Base-by-base conservation (phyloP, 208 protist genomes). In the Strigomonas culicis region DNA sequence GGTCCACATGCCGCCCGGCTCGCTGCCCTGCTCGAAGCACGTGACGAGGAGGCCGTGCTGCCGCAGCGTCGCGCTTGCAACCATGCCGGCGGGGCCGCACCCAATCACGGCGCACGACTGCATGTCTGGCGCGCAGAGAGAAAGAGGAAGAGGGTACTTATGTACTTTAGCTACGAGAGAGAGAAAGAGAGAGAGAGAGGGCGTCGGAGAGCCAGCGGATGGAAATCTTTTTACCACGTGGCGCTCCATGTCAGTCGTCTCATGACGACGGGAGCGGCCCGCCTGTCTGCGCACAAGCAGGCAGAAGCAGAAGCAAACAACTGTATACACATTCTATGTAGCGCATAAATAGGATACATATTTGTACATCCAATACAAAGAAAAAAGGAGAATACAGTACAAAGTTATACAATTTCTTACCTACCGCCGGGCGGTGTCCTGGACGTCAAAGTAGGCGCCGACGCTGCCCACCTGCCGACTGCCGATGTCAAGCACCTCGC, bases 51-150 rank as follows among this genome's bases (percentile, higher is more conserved):
- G 56, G 13, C 90, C 90, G 58, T 76, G 77, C 58, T 89, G 86
- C 0, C 87, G 82, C 34, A 96, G 75, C 22, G 63, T 53, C 8
- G 79, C 75, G 30, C 58, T 75, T n/a, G 90, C 87, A 15, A 64
- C 84, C 64, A 96, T 96, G 36, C 90, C 90, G 15, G 90, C 87
- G 1, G 90, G 79, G 4, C 90, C 90, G 66, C 90, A 93, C 1
- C 90, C 90, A 66, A 96, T 91, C 51, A 96, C 87, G 3, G 87
- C 86, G 52, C 86, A 92, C 6, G 90, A 90, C 32, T 82, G 82
- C 90, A 96, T 96, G 13, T 19, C 19, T 0, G 43, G 11, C 60
- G 32, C 24, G 6, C 2, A 15, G 13, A 10, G 32, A 17, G 10
- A 36, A 60, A 24, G 17, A 46, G 56, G 32, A 6, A 24, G 17